Evolutionary conservation across 352 stramenopile genomes (phyloP), one percentile per base, ranked within the genome.

Genomic region (Globisporangium carolinianum): DNA sequence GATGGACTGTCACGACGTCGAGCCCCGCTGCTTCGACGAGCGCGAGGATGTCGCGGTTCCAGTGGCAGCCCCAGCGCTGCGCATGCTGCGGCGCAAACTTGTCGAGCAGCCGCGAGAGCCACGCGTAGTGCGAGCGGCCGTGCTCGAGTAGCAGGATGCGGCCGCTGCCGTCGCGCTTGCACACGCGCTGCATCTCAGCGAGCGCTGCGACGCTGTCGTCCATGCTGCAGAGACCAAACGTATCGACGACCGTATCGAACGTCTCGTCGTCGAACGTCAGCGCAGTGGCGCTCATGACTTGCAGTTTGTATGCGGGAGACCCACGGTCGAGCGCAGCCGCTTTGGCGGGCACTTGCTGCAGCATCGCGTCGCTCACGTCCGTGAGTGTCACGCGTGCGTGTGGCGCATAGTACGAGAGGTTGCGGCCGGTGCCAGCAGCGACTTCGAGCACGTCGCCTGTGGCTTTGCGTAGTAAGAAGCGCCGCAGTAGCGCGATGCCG

Each of bases 211-310:
- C 76, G 32, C 91, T 86, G 75, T 98, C 93, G 67, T 98, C 86
- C 75, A 98, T 97, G 53, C 83, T 97, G 67, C 96, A 98, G 3
- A 99, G 75, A 1, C 95, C 95, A 69, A 98, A 98, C 2, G 95
- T 98, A 70, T 98, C 95, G 17, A 98, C 91, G 39, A 98, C 91
- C 3, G 94, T 97, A 71, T 98, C 94, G 72, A 98, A 98, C 1
- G 60, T 67, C 46, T 85, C 61, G 51, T 88, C 72, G 3, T 63
- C 52, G 65, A 97, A 98, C 35, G 51, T 24, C 46, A 96, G 61
- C 8, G 68, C 61, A 37, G 66, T 67, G 0, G 79, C 80, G 41
- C 70, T 76, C 80, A 93, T 91, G 51, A 91, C 73, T 8, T 57
- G 58, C 18, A 78, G 59, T 38, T 83, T 68, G 49, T 67, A 86